Evolutionary conservation across 2,329 filamentous ascomycete species (phyloP).

Genomic region (Exophiala lecanii-corni): DNA sequence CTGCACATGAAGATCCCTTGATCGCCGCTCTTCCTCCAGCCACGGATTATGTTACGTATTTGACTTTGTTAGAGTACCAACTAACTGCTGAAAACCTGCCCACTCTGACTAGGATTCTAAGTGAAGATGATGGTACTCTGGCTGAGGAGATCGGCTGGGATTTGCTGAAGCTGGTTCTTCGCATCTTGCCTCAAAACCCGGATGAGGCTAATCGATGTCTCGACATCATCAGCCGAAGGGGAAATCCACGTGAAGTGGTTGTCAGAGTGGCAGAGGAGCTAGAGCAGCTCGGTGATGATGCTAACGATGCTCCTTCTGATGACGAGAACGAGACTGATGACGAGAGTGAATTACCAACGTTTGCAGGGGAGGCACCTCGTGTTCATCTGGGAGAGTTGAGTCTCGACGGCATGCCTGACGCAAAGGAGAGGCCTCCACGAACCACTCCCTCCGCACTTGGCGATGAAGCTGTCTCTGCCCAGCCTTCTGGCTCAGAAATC

Average conservation of each 20-base stretch:
- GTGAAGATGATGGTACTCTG: conserved; percentile 57
- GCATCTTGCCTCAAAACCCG: conserved; percentile 48
- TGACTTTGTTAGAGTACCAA: conserved; percentile 62
- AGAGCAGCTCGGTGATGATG: conserved; percentile 50
- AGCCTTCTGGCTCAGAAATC: conserved; percentile 27
- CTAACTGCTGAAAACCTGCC: conserved; percentile 55
- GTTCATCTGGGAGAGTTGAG: conserved; percentile 27
- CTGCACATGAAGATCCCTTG: conserved; percentile 40
- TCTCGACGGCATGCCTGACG: conserved; percentile 24
- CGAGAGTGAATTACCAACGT: conserved; percentile 22
- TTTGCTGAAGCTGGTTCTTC: conserved; percentile 57
- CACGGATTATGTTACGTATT: conserved; percentile 62
- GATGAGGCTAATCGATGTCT: conserved; percentile 51
- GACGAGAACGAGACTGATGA: conserved; percentile 37
- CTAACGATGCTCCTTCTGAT: conserved; percentile 32
- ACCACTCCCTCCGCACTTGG: neutral
- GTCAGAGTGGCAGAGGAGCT: conserved; percentile 59
- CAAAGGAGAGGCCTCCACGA: conserved; percentile 1
- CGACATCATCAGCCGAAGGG: conserved; percentile 56
- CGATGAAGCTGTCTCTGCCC: conserved; percentile 10
- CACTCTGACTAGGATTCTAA: conserved; percentile 54
- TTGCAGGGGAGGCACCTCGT: conserved; percentile 26
- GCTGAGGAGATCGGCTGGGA: conserved; percentile 65
- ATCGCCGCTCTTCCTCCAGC: conserved; percentile 56
- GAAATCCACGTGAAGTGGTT: conserved; percentile 62